Base-by-base conservation (phyloP, 2,329 filamentous ascomycete species). In the Sclerotiophoma versabilis region DNA sequence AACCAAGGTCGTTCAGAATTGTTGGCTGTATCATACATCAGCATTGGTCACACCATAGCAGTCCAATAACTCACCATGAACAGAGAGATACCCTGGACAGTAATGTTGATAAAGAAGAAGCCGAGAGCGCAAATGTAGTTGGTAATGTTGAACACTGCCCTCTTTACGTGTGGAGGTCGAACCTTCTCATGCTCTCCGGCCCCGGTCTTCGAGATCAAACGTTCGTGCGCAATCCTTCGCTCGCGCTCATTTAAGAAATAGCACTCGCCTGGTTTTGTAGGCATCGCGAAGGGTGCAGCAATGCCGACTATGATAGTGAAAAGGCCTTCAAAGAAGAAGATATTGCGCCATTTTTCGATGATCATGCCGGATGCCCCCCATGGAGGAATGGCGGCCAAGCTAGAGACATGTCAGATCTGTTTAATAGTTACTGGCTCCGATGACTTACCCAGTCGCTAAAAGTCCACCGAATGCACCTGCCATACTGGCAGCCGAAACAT, bases 301-400 rank as follows among this genome's bases (percentile, higher is more conserved):
- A 79, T 32, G 0, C 81, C 83, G 11, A 82, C 63, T 34, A 82
- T 53, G 19, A 81, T 69, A 9, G 84, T 87, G 57, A 85, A 62
- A 34, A 85, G 67, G 0, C 84, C 84, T 65, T 87, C 84, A 54
- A 87, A 86, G 72, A 87, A 85, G 75, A 87, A 87, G 60, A 87
- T 87, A 43, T 74, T 72, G 26, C 69, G 66, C 71, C 70, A 75
- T 0, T 77, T 81, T 58, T 81, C 74, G 46, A 86, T 76, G 23
- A 64, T 74, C 54, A 75, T 75, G 2, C 71, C 57, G 0, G 68
- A 72, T 6, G 74, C 65, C 0, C 84, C 83, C 81, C 82, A 86
- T 27, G 73, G 64, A 5, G 83, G 83, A 37, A 86, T 81, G 6
- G 65, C 65, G 19, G 72, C 60, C 43, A 73, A 65, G 4, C 69